Percentiles rank a stretch among this genome's conserved stretches.
Conservation (phyloP, 371 early-diverging fungal genomes). For the Syncephalastrum racemosum region DNA sequence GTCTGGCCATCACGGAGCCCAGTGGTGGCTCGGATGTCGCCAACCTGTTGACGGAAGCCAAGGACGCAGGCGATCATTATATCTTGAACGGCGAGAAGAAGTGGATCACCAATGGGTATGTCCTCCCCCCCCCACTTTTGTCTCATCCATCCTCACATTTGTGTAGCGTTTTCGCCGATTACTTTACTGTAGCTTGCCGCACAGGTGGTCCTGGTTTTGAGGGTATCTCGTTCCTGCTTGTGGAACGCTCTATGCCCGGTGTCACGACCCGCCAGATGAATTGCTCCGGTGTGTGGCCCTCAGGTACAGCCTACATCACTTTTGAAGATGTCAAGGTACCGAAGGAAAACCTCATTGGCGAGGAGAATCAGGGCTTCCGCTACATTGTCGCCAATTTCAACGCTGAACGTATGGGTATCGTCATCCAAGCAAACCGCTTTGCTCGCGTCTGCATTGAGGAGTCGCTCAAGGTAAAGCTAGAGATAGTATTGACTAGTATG, state of each 20-base stretch:
- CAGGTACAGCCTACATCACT: constrained; percentile 74
- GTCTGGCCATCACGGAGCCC: constrained; percentile 70
- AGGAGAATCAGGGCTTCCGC: constrained; percentile 88
- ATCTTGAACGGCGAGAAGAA: constrained; percentile 88
- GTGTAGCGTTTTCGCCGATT: constrained; percentile 67
- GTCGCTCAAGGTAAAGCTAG: constrained; percentile 54
- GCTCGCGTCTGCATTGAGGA: constrained; percentile 89
- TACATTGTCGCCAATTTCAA: constrained; percentile 76
- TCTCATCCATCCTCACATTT: background rate
- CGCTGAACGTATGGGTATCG: constrained; percentile 78
- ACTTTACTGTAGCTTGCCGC: constrained; percentile 65
- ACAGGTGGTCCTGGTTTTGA: constrained; percentile 86
- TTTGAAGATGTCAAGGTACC: constrained; percentile 90
- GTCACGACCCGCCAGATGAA: constrained; percentile 81
- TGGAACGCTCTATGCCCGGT: constrained; percentile 83
- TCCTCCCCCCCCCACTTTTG: background rate
- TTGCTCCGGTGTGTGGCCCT: constrained; percentile 75
- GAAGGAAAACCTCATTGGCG: constrained; percentile 77
- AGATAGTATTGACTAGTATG: background rate
- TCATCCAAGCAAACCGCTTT: constrained; percentile 84
- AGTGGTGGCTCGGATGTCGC: constrained; percentile 83
- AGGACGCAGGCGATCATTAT: constrained; percentile 54
- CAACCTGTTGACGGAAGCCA: constrained; percentile 72
- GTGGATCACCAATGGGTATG: constrained; percentile 79
- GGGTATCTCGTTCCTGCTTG: constrained; percentile 75